A percentile compares a stretch with the other conserved stretches of the same genome.
These are phyloP conservation scores for Phytophthora citricola DNA, from an alignment of 352 stramenopile species.

Conservation along the genomic window DNA sequence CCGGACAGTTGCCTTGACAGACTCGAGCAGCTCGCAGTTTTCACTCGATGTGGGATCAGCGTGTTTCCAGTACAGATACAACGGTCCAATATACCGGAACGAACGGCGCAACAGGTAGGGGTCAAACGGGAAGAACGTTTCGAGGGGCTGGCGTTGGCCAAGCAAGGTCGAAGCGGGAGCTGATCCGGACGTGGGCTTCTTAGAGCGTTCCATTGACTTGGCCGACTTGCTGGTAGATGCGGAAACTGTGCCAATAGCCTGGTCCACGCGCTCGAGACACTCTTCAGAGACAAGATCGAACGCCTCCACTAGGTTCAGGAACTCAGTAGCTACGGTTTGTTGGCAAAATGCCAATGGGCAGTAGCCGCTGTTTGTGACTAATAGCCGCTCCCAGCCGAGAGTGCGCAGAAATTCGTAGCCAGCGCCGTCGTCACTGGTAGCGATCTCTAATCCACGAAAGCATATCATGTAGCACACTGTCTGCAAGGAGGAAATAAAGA, in stretches of 20 bases:
- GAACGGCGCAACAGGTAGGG: constrained; percentile 95
- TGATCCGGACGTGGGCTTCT: constrained; percentile 47
- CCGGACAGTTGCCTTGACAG: constrained; percentile 68
- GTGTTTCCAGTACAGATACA: constrained; percentile 96
- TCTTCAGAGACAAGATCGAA: constrained; percentile 81
- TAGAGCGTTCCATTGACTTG: constrained; percentile 79
- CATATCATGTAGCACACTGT: constrained; percentile 98
- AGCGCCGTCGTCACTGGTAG: constrained; percentile 57
- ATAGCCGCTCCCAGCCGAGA: constrained; percentile 81
- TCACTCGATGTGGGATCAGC: constrained; percentile 79
- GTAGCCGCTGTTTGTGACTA: constrained; percentile 64
- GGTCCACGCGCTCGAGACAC: constrained; percentile 77
- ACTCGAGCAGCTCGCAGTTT: constrained; percentile 68
- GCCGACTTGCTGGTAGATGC: constrained; percentile 41
- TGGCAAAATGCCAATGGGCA: constrained; percentile 83
- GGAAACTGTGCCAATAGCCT: constrained; percentile 63
- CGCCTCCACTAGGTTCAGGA: constrained; percentile 82
- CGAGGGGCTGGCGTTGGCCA: constrained; percentile 64
- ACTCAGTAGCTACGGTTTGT: constrained; percentile 81
- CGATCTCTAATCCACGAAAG: constrained; percentile 93
- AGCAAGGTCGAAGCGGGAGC: constrained; percentile 44
- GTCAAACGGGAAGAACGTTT: constrained; percentile 98
- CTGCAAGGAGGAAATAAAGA: constrained; percentile 90
- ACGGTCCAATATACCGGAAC: constrained; percentile 92
- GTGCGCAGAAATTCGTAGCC: constrained; percentile 84